Evolutionary conservation across 495 filamentous ascomycete species (phyloP).

Genomic region (Neurospora sp.): DNA sequence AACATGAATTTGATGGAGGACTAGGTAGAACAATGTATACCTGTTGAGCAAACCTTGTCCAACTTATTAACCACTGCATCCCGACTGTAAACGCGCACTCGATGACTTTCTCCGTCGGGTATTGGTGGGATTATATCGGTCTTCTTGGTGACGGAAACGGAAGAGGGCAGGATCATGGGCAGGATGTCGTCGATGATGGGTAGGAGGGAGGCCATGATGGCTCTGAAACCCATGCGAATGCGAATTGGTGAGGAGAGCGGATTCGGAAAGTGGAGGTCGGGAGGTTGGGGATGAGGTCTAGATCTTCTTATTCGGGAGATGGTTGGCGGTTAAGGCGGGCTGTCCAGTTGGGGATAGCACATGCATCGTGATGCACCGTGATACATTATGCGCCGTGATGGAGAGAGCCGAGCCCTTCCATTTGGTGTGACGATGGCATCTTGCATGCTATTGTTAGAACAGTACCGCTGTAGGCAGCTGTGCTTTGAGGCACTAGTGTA

Average conservation of each 20-base stretch:
- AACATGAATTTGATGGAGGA: not conserved
- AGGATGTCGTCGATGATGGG: constrained; percentile 40
- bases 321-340: too few species aligned
- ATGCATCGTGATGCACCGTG: not conserved
- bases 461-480: not conserved
- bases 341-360: too few species aligned
- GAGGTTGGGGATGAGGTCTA: not conserved
- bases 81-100: constrained; percentile 42
- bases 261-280: not conserved
- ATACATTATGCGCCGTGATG: not conserved
- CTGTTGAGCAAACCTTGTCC: constrained; percentile 46
- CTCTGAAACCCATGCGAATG: not conserved
- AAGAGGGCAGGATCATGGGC: constrained; percentile 39
- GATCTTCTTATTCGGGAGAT: not conserved
- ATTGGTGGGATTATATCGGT: constrained; percentile 28
- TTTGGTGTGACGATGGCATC: not conserved
- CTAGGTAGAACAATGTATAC: too few species aligned
- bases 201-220: constrained; percentile 35
- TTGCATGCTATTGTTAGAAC: not conserved
- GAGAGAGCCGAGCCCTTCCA: not conserved
- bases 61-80: constrained; percentile 49
- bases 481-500: not conserved
- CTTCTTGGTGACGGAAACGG: constrained; percentile 34
- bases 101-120: constrained; percentile 12
- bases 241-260: not conserved